These are phyloP conservation scores for Saccharomycopsis malanga DNA, from an alignment of 805 yeast genomes.

Conservation along the genomic window DNA sequence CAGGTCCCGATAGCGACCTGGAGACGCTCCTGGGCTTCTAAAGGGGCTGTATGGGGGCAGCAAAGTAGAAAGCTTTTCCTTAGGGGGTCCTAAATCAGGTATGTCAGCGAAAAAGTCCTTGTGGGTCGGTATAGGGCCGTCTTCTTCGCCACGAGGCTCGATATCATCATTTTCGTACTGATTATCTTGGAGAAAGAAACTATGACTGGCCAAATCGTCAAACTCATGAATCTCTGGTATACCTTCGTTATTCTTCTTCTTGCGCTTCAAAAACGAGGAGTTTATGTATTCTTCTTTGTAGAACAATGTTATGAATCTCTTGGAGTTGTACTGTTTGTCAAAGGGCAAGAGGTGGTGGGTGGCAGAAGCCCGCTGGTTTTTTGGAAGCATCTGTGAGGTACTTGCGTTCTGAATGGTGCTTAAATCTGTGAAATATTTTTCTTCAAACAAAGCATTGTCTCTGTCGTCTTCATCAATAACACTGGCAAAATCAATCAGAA, in stretches of 20 bases:
- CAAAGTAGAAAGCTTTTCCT: background rate
- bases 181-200: conserved; percentile 65
- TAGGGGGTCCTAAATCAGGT: conserved; percentile 30
- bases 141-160: conserved; percentile 23
- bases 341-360: conserved; percentile 55
- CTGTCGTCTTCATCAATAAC: conserved; percentile 8
- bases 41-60: background rate
- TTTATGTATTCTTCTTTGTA: conserved; percentile 47
- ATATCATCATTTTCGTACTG: conserved; percentile 29
- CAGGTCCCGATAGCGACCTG: background rate
- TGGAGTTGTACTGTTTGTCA: conserved; percentile 66
- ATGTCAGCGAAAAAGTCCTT: conserved; percentile 36
- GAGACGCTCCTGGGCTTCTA: background rate
- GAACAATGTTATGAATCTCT: conserved; percentile 57
- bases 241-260: background rate
- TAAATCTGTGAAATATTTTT: conserved; percentile 31
- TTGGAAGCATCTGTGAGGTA: conserved; percentile 35
- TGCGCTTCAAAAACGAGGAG: background rate
- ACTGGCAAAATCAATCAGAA: conserved; percentile 38
- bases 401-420: conserved; percentile 24
- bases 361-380: conserved; percentile 34
- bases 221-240: background rate
- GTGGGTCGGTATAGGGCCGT: conserved; percentile 20
- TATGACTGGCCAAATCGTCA: conserved; percentile 43
- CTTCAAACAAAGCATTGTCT: conserved; percentile 29